These are phyloP conservation scores for Exophiala sp. DNA, from an alignment of 2,329 filamentous ascomycete genomes.

Conservation along the genomic window DNA sequence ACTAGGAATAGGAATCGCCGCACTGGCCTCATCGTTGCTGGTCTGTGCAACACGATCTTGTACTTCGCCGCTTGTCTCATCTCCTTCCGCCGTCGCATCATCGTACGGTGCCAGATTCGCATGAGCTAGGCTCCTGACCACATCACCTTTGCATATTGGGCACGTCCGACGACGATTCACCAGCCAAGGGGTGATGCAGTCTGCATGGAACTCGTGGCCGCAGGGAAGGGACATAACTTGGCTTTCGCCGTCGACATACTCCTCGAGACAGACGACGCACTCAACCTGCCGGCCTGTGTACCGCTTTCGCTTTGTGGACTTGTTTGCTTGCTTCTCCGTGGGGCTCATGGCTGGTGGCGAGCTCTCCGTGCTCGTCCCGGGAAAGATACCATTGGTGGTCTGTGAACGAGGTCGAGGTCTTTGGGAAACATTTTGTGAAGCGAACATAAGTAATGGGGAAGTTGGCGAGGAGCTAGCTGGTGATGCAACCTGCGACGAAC, in stretches of 20 bases:
- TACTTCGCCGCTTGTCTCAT: constrained; percentile 41
- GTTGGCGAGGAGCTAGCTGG: constrained; percentile 63
- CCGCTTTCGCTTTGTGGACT: constrained; percentile 43
- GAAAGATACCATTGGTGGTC: constrained; percentile 33
- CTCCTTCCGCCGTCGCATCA: constrained; percentile 30
- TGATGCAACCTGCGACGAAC: constrained; percentile 54
- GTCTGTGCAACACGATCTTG: constrained; percentile 43
- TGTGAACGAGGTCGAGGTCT: constrained; percentile 36
- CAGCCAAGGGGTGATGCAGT: constrained; percentile 98
- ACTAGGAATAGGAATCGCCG: constrained; percentile 44
- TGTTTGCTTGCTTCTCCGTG: constrained; percentile 30
- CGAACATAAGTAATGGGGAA: constrained; percentile 69
- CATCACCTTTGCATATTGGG: constrained; percentile 96
- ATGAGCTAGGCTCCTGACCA: constrained; percentile 61
- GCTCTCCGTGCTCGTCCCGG: constrained; percentile 14
- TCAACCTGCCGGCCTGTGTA: constrained; percentile 67
- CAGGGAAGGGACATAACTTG: constrained; percentile 95
- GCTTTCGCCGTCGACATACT: constrained; percentile 91
- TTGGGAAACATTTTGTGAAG: constrained; percentile 33
- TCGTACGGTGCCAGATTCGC: constrained; percentile 22
- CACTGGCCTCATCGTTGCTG: constrained; percentile 45
- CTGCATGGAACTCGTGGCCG: constrained; percentile 93
- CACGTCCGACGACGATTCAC: constrained; percentile 94
- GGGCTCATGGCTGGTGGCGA: constrained; percentile 22
- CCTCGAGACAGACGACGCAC: constrained; percentile 93